A percentile compares a stretch with the other conserved stretches of the same genome.
Conservation (phyloP, 441 rosid species). For the Croton laevigatus region DNA sequence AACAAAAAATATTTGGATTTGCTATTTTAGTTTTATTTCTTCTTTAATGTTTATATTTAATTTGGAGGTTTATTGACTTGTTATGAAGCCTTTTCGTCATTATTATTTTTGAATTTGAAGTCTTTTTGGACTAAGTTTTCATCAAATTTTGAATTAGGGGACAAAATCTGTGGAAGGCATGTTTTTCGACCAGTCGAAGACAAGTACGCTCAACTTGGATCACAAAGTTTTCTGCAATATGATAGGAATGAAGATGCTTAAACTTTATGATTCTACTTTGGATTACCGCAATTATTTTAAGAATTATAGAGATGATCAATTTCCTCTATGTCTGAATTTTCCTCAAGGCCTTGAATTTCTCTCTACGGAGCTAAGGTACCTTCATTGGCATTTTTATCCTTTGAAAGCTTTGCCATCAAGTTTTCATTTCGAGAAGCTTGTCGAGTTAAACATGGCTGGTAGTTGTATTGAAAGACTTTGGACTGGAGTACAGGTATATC, state of each 20-base stretch:
- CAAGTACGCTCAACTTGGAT: not conserved
- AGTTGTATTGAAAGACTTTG: conserved; percentile 18
- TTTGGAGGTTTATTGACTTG: not conserved
- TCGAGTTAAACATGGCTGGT: not conserved
- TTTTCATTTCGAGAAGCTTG: not conserved
- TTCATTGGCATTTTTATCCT: not conserved
- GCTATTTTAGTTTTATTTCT: not conserved
- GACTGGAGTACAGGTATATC: conserved; percentile 25
- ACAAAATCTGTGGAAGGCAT: not conserved
- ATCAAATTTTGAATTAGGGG: not conserved
- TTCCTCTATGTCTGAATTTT: not conserved
- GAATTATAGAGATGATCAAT: not conserved
- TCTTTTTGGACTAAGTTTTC: not conserved
- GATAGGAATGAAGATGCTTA: not conserved
- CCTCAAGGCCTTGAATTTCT: not conserved
- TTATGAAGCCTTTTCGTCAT: no score
- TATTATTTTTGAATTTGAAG: no score
- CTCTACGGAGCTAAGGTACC: not conserved
- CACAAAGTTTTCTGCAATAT: not conserved
- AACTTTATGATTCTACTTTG: not conserved
- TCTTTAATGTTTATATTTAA: not conserved
- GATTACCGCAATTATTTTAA: no score
- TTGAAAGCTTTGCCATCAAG: not conserved
- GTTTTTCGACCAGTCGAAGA: not conserved
- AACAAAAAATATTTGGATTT: no score